These are phyloP conservation scores for Ensete ventricosum DNA, from an alignment of 176 grass and related monocot species.

Conservation along the genomic window DNA sequence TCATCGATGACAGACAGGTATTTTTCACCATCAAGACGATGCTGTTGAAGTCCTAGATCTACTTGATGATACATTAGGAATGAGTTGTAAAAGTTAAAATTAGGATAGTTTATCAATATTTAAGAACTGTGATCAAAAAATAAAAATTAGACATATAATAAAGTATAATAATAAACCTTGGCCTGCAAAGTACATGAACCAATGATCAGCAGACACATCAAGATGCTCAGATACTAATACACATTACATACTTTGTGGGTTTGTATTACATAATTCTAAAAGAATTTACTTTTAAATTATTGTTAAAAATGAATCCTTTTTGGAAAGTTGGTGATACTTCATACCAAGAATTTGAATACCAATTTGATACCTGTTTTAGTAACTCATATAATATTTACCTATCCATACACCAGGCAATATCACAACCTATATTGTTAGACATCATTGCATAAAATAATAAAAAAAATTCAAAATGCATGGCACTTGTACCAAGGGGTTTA, in stretches of 20 bases:
- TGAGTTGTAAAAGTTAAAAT: constrained; percentile 24
- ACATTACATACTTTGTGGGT: neutral
- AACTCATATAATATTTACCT: too few species aligned
- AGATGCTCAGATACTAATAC: neutral
- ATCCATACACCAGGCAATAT: too few species aligned
- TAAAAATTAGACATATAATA: neutral
- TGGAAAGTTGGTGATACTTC: too few species aligned
- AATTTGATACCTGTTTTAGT: too few species aligned
- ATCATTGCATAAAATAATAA: too few species aligned
- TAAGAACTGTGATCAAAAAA: neutral
- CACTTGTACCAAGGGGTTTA: too few species aligned
- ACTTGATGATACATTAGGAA: constrained; percentile 13
- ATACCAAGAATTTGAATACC: too few species aligned
- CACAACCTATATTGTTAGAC: too few species aligned
- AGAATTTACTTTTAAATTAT: too few species aligned
- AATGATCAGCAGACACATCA: neutral
- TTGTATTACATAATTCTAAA: too few species aligned
- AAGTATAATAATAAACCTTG: neutral
- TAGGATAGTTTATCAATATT: neutral
- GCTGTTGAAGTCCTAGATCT: constrained; percentile 79
- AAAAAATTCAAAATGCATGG: too few species aligned
- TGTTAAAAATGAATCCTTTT: too few species aligned
- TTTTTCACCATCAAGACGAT: constrained; percentile 93
- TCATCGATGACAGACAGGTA: constrained; percentile 93
- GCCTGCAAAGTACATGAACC: neutral